Evolutionary conservation across 2,329 filamentous ascomycete species (phyloP).

Genomic region (Fusarium torulosum): DNA sequence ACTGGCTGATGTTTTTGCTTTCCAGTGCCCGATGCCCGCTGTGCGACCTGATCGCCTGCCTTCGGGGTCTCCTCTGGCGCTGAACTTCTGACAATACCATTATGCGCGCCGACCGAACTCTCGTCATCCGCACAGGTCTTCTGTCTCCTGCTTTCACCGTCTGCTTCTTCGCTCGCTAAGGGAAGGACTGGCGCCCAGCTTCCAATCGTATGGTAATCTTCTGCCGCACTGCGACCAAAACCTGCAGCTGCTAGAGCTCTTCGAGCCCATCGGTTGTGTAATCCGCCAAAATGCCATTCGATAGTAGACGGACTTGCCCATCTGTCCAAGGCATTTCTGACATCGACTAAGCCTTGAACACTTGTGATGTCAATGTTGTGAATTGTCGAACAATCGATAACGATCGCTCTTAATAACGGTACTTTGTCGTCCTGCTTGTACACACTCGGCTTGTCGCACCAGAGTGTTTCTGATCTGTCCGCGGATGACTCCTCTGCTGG

Average conservation of each 20-base stretch:
- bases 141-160: not conserved
- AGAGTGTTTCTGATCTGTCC: conserved; percentile 61
- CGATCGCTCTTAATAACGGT: conserved; percentile 65
- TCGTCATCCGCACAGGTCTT: conserved; percentile 4
- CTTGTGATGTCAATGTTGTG: conserved; percentile 70
- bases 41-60: not conserved
- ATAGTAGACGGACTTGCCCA: conserved; percentile 63
- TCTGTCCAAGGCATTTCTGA: conserved; percentile 66
- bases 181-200: conserved; percentile 54
- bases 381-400: conserved; percentile 70
- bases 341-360: conserved; percentile 67
- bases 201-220: conserved; percentile 45
- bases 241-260: conserved; percentile 67
- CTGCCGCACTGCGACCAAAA: conserved; percentile 62
- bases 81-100: not conserved
- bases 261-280: conserved; percentile 69
- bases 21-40: not conserved
- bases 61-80: not conserved
- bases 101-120: conserved; percentile 6
- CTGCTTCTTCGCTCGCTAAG: conserved; percentile 43
- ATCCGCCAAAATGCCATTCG: conserved; percentile 67
- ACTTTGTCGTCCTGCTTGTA: conserved; percentile 42
- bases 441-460: conserved; percentile 62
- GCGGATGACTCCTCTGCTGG: conserved; percentile 55
- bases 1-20: conserved; percentile 45